Evolutionary conservation across 106 monocot genomes (phyloP), one percentile per base, ranked within the genome.

Genomic region (Hemerocallis citrina): DNA sequence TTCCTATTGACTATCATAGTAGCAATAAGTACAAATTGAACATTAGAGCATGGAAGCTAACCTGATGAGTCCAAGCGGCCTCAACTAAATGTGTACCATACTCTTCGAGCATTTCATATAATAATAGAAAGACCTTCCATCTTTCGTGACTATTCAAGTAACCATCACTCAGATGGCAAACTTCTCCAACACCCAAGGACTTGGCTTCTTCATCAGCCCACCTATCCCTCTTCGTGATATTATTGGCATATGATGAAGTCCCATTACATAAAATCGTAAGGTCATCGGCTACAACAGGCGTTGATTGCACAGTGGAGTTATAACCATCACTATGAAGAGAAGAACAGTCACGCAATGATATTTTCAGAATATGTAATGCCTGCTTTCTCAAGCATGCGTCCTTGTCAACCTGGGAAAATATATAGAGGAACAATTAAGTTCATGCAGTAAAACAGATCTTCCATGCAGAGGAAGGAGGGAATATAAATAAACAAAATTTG

Each of bases 71-170:
- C 94, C 94, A 94, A 62, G 89, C 94, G 64, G 94, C 89, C 67
- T 94, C 94, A 58, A 94, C 85, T 66, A 94, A 75, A 75, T 94
- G 89, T 55, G 94, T 89, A 25, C 85, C 89, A 66, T 94, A 94
- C 64, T 94, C 94, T 64, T 94, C 89, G 56, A 94, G 89, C 83
- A 86, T 94, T 54, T 94, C 94, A 65, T 89, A 94, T 3, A 94
- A 72, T 36, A 94, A 68, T 40, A 94, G 15, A 30, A 94, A 94
- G 30, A 80, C 74, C 58, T 70, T 86, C 89, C 94, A 94, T 61
- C 77, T 81, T 13, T 83, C 77, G 52, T 43, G 32, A 56, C 64
- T 75, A 68, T 32, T 78, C 55, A 68, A 68, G 62, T 32, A 64
- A 37, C 64, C 23, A 15, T 59, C 68, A 66, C 41, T 58, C n/a